A percentile compares a stretch with the other conserved stretches of the same genome.
phyloP scores from a whole-genome alignment of 1,284 basidiomycete species.

The Moesziomyces sp. region DNA sequence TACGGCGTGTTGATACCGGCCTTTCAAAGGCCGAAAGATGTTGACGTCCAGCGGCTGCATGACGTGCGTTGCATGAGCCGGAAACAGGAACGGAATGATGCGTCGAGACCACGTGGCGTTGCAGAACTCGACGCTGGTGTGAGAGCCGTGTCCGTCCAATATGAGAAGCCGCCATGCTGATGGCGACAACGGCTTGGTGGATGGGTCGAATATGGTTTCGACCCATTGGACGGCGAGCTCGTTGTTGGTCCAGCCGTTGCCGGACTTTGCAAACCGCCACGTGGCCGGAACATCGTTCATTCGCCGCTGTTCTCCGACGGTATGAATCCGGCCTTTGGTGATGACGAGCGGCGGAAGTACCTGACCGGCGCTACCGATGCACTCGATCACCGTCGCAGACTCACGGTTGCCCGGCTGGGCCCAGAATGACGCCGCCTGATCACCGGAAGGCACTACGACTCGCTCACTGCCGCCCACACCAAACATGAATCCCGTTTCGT shows the following conservation, averaged over 20 bases:
- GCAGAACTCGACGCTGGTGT: conserved; percentile 3
- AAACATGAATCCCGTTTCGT: too few relatives aligned
- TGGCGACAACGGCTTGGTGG: conserved; percentile 4
- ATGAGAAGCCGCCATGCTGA: conserved; percentile 14
- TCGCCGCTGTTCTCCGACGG: conserved; percentile 6
- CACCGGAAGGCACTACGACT: too few relatives aligned
- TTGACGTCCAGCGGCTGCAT: conserved; percentile 20
- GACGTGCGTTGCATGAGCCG: conserved; percentile 10
- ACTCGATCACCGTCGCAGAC: too few relatives aligned
- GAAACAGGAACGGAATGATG: conserved; percentile 11
- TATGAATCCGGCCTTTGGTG: conserved; percentile 1
- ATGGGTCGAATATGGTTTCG: conserved; percentile 4
- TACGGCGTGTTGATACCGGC: not conserved
- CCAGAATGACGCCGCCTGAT: too few relatives aligned
- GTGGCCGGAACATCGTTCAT: conserved; percentile 7
- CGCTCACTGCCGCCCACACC: too few relatives aligned
- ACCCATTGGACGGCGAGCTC: conserved; percentile 7
- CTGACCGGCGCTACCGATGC: too few relatives aligned
- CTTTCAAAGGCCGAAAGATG: conserved; percentile 8
- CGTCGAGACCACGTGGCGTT: conserved; percentile 1
- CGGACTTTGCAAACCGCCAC: conserved; percentile 9
- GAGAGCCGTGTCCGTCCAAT: conserved; percentile 11
- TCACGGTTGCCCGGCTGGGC: too few relatives aligned
- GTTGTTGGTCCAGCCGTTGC: conserved; percentile 8
- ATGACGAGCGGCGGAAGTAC: too few relatives aligned